Evolutionary conservation across 2,329 filamentous ascomycete species (phyloP), one percentile per base, ranked within the genome.

Genomic region (Aspergillus luchuensis): DNA sequence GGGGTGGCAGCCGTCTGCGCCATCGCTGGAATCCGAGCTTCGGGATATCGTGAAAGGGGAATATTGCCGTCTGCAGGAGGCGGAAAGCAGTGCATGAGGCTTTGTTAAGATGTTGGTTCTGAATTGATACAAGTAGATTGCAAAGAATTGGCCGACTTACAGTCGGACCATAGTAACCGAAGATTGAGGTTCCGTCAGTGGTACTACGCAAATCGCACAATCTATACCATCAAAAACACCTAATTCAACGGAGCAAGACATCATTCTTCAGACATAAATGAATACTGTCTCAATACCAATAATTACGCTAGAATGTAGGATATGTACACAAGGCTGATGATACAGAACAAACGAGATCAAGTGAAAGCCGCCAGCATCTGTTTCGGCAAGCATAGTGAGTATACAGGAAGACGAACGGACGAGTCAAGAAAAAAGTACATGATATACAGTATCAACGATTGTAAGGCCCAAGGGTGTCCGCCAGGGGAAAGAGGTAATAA

Each of bases 311-410:
- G 38, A 52, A 17, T 58, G 38, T 28, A 47, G 8, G 11, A 28
- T 63, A 64, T 82, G 81, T 53, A 58, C 55, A 61, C 25, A 45
- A 45, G n/a, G 10, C 19, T 30, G 7, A 41, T 17, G 33, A 45
- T 56, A 23, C 36, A 33, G 33, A 36, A 61, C 51, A 63, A 52
- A 63, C 19, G 55, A 63, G 52, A 61, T 50, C 47, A 47, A 30
- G 23, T 30, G 41, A 47, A 23, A 33, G 28, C 21, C 33, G 56
- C 43, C 56, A 51, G 30, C 50, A 25, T 28, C n/a, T 15, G 33
- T 11, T 36, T 36, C 33, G 39, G 45, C 33, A 39, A 53, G 11
- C 21, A 19, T 36, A 21, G 10, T 41, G 45, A 49, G 33, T 53
- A 53, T 55, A 61, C 21, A 56, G 52, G 50, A 41, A 45, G 41